Percentiles rank a stretch among this genome's conserved stretches.
Conservation (phyloP, 1,284 basidiomycete species). For the Acaromyces ingoldii region DNA sequence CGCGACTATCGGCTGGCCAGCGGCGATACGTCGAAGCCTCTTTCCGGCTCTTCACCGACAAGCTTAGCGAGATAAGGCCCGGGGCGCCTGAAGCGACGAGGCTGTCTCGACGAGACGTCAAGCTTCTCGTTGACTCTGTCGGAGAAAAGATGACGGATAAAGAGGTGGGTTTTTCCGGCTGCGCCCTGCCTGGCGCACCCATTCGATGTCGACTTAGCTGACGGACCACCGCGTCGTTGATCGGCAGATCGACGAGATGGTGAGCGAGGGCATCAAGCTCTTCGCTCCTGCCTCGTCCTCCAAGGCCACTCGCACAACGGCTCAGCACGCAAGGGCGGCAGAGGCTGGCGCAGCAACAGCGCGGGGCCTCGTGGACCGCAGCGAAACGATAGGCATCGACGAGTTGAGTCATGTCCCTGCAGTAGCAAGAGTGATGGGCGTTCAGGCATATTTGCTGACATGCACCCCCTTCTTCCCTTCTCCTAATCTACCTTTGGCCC, state of each 20-base stretch:
- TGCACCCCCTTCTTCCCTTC: background rate
- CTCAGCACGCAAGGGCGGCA: conserved; percentile 9
- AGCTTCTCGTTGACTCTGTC: conserved; percentile 5
- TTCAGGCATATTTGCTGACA: background rate
- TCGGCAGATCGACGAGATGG: conserved; percentile 21
- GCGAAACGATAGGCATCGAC: conserved; percentile 16
- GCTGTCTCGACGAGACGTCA: conserved; percentile 5
- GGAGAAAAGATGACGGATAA: conserved; percentile 22
- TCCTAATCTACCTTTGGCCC: background rate
- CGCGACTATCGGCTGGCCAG: background rate
- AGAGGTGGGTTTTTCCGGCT: conserved; percentile 9
- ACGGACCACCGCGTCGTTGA: too few species aligned
- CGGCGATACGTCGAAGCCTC: background rate
- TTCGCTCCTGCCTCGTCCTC: conserved; percentile 18
- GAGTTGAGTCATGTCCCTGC: too few species aligned
- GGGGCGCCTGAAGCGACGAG: too few species aligned
- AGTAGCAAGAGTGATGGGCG: background rate
- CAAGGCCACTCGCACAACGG: conserved; percentile 7
- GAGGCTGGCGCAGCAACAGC: conserved; percentile 15
- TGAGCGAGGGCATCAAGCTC: conserved; percentile 20
- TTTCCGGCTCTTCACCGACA: background rate
- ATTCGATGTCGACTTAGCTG: background rate
- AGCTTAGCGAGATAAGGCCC: background rate
- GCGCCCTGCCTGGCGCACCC: background rate
- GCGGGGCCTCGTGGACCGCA: conserved; percentile 10